These are phyloP conservation scores for Halocafeteria seosinensis DNA, from an alignment of 108 stramenopile genomes.

Conservation along the genomic window DNA sequence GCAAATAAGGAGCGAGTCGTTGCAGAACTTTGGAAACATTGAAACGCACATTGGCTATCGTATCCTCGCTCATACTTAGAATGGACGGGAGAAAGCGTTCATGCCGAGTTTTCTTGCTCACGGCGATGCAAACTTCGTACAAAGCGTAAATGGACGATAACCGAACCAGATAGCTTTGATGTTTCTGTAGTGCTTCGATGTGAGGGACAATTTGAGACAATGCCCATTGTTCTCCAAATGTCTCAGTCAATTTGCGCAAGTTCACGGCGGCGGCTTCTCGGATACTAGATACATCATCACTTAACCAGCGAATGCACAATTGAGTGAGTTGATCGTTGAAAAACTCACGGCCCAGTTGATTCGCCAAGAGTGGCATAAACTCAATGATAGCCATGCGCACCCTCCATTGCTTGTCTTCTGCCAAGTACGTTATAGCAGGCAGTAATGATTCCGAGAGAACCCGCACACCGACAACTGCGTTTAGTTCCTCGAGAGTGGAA, in stretches of 20 bases:
- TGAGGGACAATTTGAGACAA: conserved; percentile 59
- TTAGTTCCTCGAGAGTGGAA: conserved; percentile 63
- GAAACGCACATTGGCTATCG: conserved; percentile 85
- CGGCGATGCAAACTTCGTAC: conserved; percentile 48
- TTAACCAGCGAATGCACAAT: conserved; percentile 76
- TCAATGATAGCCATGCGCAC: conserved; percentile 83
- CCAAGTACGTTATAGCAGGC: conserved; percentile 83
- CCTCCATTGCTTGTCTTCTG: conserved; percentile 86
- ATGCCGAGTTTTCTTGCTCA: conserved; percentile 42
- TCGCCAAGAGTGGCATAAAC: conserved; percentile 72
- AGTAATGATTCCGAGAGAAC: conserved; percentile 70
- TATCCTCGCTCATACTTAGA: conserved; percentile 72
- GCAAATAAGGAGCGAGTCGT: conserved; percentile 34
- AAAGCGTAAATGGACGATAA: conserved; percentile 74
- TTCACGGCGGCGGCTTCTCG: conserved; percentile 70
- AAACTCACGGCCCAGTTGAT: conserved; percentile 69
- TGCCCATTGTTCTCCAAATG: conserved; percentile 85
- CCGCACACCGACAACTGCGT: conserved; percentile 80
- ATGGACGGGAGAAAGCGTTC: conserved; percentile 60
- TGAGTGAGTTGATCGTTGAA: conserved; percentile 58
- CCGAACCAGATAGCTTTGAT: conserved; percentile 58
- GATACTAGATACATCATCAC: conserved; percentile 73
- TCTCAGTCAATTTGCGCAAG: conserved; percentile 51
- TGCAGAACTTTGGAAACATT: conserved; percentile 75
- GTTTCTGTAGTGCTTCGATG: conserved; percentile 48